Evolutionary conservation across 2,329 filamentous ascomycete species (phyloP), one percentile per base, ranked within the genome.

Genomic region (Pestalotiopsis sp.): DNA sequence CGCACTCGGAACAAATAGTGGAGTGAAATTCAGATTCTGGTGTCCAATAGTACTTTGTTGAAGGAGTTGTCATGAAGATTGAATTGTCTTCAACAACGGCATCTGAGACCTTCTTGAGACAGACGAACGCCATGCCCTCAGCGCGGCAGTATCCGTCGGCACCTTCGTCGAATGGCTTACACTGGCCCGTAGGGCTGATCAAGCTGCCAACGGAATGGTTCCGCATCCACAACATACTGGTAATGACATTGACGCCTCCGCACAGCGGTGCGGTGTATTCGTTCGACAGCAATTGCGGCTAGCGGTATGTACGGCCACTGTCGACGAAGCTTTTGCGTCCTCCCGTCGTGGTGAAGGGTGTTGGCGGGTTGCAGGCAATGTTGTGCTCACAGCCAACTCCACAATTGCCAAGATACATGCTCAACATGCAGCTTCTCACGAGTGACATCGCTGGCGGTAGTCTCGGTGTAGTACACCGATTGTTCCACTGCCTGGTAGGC

Each of bases 101-200:
- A 72, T 84, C 80, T 13, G 83, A 79, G 1, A 88, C 74, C 2
- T 80, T 75, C 74, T 89, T 89, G 36, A 89, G 69, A 2, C 88
- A 77, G 1, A 89, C 77, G 3, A 81, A 76, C 0, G 79, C 86
- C 17, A 83, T 78, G 4, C 80, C 86, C 64, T 89, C 87, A 1
- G 79, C 85, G 11, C 87, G 82, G 68, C 85, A 87, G 70, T 88
- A 89, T 5, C 87, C 86, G 73, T 87, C 83, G 1, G 85, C 86
- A 20, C 73, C 76, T 7, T 80, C 78, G 66, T 86, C 84, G 58
- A 83, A 87, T 0, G 83, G 79, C 65, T 86, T 86, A 68, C 85
- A 88, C 14, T 81, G 76, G 0, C 85, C 84, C 0, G 79, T 83
- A 0, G 78, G 78, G 17, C 80, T 84, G 0, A 86, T 73, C 66